Evolutionary conservation across 1,284 basidiomycete genomes (phyloP).

Genomic region (Moniliophthora roreri): DNA sequence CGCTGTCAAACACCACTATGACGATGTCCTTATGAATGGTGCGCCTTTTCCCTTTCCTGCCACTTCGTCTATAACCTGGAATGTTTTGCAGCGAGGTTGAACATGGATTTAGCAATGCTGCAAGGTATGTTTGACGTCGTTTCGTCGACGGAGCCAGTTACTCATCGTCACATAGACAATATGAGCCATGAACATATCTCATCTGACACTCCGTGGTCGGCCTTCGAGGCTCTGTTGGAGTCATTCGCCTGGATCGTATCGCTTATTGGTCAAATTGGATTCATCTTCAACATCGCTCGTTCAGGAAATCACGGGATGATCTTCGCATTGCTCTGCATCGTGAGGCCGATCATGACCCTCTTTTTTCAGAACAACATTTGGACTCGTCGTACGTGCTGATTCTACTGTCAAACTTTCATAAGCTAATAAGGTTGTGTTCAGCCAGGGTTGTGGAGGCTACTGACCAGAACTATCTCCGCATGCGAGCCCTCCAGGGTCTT

Average conservation of each 20-base stretch:
- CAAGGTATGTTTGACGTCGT: background rate
- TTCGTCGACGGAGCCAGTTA: no score
- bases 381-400: conserved; percentile 2
- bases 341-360: conserved; percentile 8
- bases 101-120: conserved; percentile 1
- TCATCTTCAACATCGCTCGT: conserved; percentile 11
- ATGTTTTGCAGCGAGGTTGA: background rate
- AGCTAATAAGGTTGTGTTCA: background rate
- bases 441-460: conserved; percentile 16
- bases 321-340: conserved; percentile 15
- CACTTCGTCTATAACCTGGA: background rate
- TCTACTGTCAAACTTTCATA: background rate
- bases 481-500: conserved; percentile 13
- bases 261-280: conserved; percentile 11
- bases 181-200: background rate
- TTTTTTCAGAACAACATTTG: background rate
- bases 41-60: background rate
- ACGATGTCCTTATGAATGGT: background rate
- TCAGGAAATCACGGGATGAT: conserved; percentile 15
- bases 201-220: background rate
- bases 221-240: background rate
- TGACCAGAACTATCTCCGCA: conserved; percentile 16
- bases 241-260: background rate
- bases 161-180: no score
- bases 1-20: background rate